phyloP scores from a whole-genome alignment of 495 filamentous ascomycete genomes.

The Penicillium samsonianum region DNA sequence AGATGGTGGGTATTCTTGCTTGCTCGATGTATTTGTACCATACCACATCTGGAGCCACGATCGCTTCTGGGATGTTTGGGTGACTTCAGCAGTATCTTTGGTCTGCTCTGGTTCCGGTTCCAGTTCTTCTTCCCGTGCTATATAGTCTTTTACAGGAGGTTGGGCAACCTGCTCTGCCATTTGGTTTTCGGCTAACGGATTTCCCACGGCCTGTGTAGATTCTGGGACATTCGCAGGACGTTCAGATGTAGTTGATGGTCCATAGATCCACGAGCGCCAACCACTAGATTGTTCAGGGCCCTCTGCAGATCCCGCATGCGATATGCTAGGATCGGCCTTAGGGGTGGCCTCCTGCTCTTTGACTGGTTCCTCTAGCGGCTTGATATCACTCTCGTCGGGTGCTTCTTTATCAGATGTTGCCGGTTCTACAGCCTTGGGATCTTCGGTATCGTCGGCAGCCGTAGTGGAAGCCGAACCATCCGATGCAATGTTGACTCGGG shows the following conservation, averaged over 20 bases:
- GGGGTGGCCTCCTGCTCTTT: constrained; percentile 20
- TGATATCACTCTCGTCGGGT: constrained; percentile 17
- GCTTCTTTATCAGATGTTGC: constrained; percentile 28
- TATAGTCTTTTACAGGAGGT: constrained; percentile 20
- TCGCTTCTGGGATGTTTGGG: constrained; percentile 34
- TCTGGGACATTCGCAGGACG: constrained; percentile 1
- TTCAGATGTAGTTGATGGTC: constrained; percentile 20
- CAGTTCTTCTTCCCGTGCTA: constrained; percentile 19
- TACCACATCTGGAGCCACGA: constrained; percentile 55
- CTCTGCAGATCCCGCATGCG: constrained; percentile 17
- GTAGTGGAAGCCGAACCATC: constrained; percentile 44
- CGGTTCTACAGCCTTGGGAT: constrained; percentile 20
- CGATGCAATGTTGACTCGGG: constrained; percentile 51
- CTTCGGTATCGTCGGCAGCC: constrained; percentile 28
- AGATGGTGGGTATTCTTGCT: constrained; percentile 27
- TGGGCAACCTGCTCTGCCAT: constrained; percentile 20
- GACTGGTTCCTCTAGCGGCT: constrained; percentile 21
- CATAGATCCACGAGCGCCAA: constrained; percentile 63
- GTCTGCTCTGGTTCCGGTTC: constrained; percentile 15
- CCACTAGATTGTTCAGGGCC: constrained; percentile 43
- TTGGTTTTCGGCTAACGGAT: constrained; percentile 23
- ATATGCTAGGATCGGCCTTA: constrained; percentile 14
- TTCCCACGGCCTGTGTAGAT: constrained; percentile 21
- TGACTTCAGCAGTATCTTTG: constrained; percentile 24
- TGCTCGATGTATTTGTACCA: constrained; percentile 35